Evolutionary conservation across 306 rosid genomes (phyloP).

Genomic region (Delonix regia): DNA sequence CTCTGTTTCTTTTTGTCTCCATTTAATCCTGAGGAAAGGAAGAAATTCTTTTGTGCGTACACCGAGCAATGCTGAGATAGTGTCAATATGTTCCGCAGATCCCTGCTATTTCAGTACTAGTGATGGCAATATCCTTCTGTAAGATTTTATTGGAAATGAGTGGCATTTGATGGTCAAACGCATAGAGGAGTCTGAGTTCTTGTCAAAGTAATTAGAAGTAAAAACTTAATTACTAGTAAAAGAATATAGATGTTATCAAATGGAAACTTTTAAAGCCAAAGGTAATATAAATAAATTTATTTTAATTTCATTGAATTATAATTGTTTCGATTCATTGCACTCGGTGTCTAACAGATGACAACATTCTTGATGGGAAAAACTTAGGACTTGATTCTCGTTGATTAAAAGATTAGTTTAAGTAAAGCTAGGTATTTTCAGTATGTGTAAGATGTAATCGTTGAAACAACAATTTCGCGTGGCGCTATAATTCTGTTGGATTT

Average conservation of each 20-base stretch:
- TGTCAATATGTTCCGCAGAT: background rate
- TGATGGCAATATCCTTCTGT: too few species aligned
- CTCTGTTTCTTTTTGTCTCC: background rate
- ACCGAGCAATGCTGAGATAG: background rate
- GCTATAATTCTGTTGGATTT: too few species aligned
- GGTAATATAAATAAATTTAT: background rate
- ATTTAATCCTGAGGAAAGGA: background rate
- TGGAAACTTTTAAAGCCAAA: too few species aligned
- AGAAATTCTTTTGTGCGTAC: background rate
- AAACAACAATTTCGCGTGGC: background rate
- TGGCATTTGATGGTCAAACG: background rate
- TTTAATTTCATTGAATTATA: too few species aligned
- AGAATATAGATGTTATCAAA: background rate
- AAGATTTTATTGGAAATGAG: background rate
- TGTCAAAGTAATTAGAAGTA: background rate
- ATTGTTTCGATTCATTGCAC: background rate
- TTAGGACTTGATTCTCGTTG: background rate
- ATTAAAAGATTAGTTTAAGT: too few species aligned
- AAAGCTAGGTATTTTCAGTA: too few species aligned
- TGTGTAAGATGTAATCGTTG: background rate
- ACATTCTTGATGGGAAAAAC: background rate
- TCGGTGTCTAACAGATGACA: too few species aligned
- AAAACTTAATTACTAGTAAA: background rate
- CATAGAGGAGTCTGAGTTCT: background rate
- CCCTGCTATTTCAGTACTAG: background rate